Base-by-base conservation (phyloP, 2,329 filamentous ascomycete genomes). In the Fusarium compactum region DNA sequence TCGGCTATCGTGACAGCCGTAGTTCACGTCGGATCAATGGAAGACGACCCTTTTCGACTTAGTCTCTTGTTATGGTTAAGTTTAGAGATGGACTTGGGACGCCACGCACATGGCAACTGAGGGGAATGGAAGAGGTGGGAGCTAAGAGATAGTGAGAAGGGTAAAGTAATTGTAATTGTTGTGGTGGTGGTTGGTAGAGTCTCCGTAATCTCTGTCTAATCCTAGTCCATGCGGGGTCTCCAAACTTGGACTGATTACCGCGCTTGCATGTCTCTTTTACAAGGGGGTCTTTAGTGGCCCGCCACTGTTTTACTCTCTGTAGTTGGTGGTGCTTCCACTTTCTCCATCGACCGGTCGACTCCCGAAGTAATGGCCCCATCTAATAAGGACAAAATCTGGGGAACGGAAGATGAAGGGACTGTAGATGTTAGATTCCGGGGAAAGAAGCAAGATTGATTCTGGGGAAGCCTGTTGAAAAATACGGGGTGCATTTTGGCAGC, bases 1-100 rank as follows among this genome's bases (percentile, higher is more conserved):
- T 71, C 73, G 73, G 73, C 73, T 75, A 75, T 75, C 73, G 44
- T 61, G 70, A 71, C 69, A 74, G 69, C 73, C 73, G 73, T 72
- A 55, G 69, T 38, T 57, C 52, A 58, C 44, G 41, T 63, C 73
- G 73, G 73, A 48, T 71, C 55, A 74, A 52, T 69, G 73, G 73
- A 75, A 75, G 59, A 38, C 51, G 20, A 51, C 73, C 64, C 55
- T 62, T 74, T 75, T 71, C 5, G 71, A 71, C 41, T 67, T 74
- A 74, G 72, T 45, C 53, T 55, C 32, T 34, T 41, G n/a, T 32
- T 60, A 40, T 53, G 32, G 52, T 27, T 44, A 43, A 65, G 50
- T 53, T 53, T 32, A 60, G 22, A 55, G 47, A 22, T 43, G 46
- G 27, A 46, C 53, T 65, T 56, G 45, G 50, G 20, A 68, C 73